A percentile compares a stretch with the other conserved stretches of the same genome.
phyloP scores from a whole-genome alignment of 371 early-diverging fungal genomes.

The Mortierella sp. region DNA sequence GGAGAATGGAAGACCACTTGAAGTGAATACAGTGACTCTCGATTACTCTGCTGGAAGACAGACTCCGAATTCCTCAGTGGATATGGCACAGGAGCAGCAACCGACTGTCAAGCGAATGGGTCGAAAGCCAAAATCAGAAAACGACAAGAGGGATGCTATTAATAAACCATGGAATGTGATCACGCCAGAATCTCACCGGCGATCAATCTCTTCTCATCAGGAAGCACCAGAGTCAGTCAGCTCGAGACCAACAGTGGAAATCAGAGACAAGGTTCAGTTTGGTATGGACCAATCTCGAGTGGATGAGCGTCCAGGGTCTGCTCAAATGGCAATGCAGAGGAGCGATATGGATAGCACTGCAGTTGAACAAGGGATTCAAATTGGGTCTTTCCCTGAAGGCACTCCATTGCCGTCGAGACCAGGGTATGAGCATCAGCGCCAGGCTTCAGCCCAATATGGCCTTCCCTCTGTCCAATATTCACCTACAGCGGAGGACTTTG shows the following conservation, averaged over 20 bases:
- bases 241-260: constrained; percentile 5
- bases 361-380: background rate
- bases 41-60: background rate
- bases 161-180: constrained; percentile 22
- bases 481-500: constrained; percentile 8
- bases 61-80: background rate
- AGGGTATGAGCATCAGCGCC: constrained; percentile 10
- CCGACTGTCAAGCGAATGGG: background rate
- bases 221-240: constrained; percentile 4
- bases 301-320: constrained; percentile 1
- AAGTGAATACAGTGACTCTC: background rate
- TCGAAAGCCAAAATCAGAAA: constrained; percentile 18
- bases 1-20: constrained; percentile 3
- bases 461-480: background rate
- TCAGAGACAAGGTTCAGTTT: constrained; percentile 2
- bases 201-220: constrained; percentile 9
- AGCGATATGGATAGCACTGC: background rate
- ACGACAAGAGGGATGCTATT: constrained; percentile 7
- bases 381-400: background rate
- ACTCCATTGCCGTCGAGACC: background rate
- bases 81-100: constrained; percentile 9
- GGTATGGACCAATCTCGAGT: background rate
- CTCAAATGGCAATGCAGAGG: background rate
- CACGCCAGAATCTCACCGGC: constrained; percentile 27
- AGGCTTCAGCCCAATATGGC: background rate